phyloP scores from a whole-genome alignment of 2,329 filamentous ascomycete species.

The Botrytis sinoallii region DNA sequence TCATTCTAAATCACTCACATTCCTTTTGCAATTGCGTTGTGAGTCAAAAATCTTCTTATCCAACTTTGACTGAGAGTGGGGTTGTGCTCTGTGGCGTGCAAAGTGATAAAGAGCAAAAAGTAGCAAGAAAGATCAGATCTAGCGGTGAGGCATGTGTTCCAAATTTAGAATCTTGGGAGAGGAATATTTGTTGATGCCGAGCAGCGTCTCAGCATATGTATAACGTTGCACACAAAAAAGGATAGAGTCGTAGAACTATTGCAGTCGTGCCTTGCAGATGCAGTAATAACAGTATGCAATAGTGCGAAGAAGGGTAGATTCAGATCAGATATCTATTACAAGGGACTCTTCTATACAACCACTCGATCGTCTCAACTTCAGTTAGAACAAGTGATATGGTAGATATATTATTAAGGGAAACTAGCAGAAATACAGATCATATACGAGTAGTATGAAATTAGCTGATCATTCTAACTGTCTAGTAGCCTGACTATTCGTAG shows the following conservation, averaged over 20 bases:
- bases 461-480: neutral
- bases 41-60: conserved; percentile 16
- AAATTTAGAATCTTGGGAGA: conserved; percentile 6
- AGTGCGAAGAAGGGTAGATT: neutral
- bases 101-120: neutral
- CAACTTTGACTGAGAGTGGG: conserved; percentile 11
- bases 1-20: neutral
- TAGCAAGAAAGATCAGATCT: neutral
- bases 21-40: conserved; percentile 1
- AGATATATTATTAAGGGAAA: neutral
- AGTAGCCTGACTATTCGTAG: neutral
- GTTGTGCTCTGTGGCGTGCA: conserved; percentile 11
- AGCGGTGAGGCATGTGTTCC: conserved; percentile 6
- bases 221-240: neutral
- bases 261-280: conserved; percentile 11
- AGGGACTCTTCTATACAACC: neutral
- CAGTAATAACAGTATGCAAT: neutral
- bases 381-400: neutral
- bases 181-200: neutral
- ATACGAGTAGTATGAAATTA: neutral
- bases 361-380: neutral
- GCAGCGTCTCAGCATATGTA: neutral
- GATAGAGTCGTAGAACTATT: conserved; percentile 1
- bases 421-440: neutral
- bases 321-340: neutral